phyloP scores from a whole-genome alignment of 2,329 filamentous ascomycete genomes.

The Pseudophaeomoniella oleicola region DNA sequence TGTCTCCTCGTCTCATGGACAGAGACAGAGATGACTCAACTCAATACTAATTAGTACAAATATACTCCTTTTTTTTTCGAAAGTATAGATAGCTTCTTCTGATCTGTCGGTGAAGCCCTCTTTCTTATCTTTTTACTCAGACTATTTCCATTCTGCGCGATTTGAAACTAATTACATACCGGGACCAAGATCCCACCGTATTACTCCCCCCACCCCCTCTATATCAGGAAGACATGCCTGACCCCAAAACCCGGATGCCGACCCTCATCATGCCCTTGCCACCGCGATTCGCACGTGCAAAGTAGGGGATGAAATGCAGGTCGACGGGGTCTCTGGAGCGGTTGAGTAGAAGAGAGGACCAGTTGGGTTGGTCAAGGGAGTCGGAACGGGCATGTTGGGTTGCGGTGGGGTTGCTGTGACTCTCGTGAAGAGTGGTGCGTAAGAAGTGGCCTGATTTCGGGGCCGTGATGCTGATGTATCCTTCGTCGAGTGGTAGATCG shows the following conservation, averaged over 20 bases:
- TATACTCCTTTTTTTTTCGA: too few relatives aligned
- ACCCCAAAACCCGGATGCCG: background rate
- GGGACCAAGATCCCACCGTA: too few relatives aligned
- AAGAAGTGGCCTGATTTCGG: background rate
- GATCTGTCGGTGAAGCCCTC: too few relatives aligned
- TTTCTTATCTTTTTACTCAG: too few relatives aligned
- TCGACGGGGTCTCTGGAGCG: conserved; percentile 10
- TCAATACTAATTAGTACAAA: too few relatives aligned
- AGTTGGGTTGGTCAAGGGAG: background rate
- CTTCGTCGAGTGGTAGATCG: background rate
- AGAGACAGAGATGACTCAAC: too few relatives aligned
- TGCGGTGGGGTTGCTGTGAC: background rate
- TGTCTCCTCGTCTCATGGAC: too few relatives aligned
- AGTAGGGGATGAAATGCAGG: conserved; percentile 39
- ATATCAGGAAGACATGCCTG: too few relatives aligned
- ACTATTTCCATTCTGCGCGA: too few relatives aligned
- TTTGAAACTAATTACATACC: too few relatives aligned
- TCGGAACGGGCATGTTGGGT: background rate
- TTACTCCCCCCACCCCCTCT: too few relatives aligned
- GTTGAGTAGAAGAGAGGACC: background rate
- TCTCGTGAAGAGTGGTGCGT: background rate
- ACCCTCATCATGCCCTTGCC: conserved; percentile 41
- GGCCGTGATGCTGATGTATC: background rate
- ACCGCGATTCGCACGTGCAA: conserved; percentile 38
- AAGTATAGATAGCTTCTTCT: too few relatives aligned